Evolutionary conservation across 208 protist genomes (phyloP).

Genomic region (Trypanosoma scelopori): DNA sequence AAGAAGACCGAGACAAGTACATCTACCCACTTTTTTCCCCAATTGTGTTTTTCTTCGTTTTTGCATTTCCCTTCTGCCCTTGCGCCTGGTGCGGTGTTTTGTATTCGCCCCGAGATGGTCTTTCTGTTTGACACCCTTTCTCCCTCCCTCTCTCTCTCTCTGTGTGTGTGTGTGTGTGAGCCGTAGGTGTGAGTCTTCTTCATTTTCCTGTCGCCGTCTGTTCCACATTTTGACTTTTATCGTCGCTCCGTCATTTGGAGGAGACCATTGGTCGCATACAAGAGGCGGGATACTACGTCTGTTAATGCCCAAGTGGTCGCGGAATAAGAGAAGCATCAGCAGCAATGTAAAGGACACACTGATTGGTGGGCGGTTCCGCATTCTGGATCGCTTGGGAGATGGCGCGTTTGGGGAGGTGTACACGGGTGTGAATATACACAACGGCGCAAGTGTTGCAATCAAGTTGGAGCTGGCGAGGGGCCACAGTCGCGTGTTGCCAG

Average conservation of each 20-base stretch:
- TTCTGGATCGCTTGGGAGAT: slow-evolving; percentile 94
- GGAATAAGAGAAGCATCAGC: background rate
- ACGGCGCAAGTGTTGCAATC: slow-evolving; percentile 60
- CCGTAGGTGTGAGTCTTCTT: too few relatives aligned
- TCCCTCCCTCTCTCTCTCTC: too few relatives aligned
- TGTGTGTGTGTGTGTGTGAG: too few relatives aligned
- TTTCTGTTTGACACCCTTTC: too few relatives aligned
- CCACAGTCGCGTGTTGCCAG: slow-evolving; percentile 55
- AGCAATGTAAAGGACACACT: slow-evolving; percentile 40
- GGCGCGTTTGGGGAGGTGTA: slow-evolving; percentile 99
- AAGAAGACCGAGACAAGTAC: too few relatives aligned
- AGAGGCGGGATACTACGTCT: background rate
- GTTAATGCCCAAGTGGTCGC: background rate
- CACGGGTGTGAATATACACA: slow-evolving; percentile 67
- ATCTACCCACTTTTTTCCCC: slow-evolving; percentile 19
- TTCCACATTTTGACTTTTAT: background rate
- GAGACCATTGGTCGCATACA: background rate
- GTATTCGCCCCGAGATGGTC: too few relatives aligned
- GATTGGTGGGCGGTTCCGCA: slow-evolving; percentile 91
- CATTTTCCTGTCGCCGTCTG: too few relatives aligned
- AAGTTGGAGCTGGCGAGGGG: slow-evolving; percentile 81
- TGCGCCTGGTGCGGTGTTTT: too few relatives aligned
- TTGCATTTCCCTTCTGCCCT: too few relatives aligned
- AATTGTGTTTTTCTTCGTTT: slow-evolving; percentile 11
- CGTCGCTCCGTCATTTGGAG: background rate